phyloP scores from a whole-genome alignment of 768 basidiomycete species.

The Suillus hirtellus region DNA sequence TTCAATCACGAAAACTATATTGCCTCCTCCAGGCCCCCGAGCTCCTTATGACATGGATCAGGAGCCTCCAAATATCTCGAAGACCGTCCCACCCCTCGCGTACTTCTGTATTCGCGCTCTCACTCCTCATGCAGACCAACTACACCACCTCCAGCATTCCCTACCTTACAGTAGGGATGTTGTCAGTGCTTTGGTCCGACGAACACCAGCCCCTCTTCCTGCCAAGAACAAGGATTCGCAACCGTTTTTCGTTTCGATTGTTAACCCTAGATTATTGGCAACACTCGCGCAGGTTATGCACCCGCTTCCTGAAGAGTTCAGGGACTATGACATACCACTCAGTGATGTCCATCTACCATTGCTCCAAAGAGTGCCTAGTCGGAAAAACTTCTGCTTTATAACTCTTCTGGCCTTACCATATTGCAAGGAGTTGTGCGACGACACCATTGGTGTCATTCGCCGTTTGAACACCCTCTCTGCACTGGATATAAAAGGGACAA shows the following conservation, averaged over 20 bases:
- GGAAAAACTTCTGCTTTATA: constrained; percentile 59
- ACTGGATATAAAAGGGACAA: constrained; percentile 61
- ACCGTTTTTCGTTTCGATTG: constrained; percentile 20
- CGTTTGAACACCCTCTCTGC: constrained; percentile 56
- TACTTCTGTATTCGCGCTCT: constrained; percentile 52
- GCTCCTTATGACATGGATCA: not conserved
- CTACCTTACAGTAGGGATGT: constrained; percentile 41
- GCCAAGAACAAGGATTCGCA: not conserved
- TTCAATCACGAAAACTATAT: constrained; percentile 17
- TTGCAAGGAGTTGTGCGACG: constrained; percentile 59
- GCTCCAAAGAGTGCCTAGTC: constrained; percentile 57
- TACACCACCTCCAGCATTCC: constrained; percentile 38
- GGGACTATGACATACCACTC: constrained; percentile 48
- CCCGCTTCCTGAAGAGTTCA: constrained; percentile 45
- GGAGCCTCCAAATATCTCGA: not conserved
- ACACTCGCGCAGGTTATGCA: constrained; percentile 58
- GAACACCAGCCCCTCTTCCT: constrained; percentile 13
- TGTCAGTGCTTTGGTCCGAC: constrained; percentile 44
- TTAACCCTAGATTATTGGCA: constrained; percentile 65
- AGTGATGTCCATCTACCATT: constrained; percentile 53
- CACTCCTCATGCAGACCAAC: constrained; percentile 44
- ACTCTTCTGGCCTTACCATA: constrained; percentile 61
- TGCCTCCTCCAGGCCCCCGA: constrained; percentile 12
- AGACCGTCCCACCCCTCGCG: constrained; percentile 50
- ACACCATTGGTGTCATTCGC: constrained; percentile 50